Conservation (phyloP, 2,329 filamentous ascomycete species). For the Cladophialophora chaetospira region DNA sequence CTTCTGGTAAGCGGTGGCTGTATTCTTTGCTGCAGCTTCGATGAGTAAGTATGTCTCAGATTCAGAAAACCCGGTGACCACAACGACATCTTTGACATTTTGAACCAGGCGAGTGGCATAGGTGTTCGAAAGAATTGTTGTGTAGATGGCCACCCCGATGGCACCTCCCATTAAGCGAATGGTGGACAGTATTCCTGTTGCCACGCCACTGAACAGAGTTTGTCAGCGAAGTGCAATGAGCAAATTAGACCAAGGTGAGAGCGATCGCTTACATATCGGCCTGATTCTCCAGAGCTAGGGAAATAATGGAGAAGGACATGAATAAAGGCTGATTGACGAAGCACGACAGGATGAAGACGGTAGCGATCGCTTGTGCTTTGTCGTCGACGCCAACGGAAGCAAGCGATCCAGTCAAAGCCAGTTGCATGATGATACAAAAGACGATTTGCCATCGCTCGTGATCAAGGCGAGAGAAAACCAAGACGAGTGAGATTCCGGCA, state of each 20-base stretch:
- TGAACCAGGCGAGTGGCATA: neutral
- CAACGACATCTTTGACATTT: neutral
- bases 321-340: constrained; percentile 1
- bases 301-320: constrained; percentile 8
- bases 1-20: neutral
- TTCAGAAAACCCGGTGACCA: neutral
- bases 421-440: neutral
- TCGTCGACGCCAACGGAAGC: neutral
- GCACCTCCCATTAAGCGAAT: neutral
- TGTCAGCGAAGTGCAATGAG: neutral
- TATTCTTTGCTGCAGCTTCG: neutral
- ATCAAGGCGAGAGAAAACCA: constrained; percentile 13
- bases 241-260: neutral
- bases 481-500: neutral
- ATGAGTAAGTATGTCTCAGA: neutral
- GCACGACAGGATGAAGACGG: neutral
- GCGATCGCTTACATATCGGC: neutral
- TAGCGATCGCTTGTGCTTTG: constrained; percentile 1
- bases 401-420: neutral
- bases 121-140: neutral
- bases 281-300: constrained; percentile 2
- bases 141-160: neutral
- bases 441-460: constrained; percentile 7
- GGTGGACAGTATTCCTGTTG: neutral
- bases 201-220: neutral